Base-by-base conservation (phyloP, 2,329 filamentous ascomycete genomes). In the Diplodia corticola region DNA sequence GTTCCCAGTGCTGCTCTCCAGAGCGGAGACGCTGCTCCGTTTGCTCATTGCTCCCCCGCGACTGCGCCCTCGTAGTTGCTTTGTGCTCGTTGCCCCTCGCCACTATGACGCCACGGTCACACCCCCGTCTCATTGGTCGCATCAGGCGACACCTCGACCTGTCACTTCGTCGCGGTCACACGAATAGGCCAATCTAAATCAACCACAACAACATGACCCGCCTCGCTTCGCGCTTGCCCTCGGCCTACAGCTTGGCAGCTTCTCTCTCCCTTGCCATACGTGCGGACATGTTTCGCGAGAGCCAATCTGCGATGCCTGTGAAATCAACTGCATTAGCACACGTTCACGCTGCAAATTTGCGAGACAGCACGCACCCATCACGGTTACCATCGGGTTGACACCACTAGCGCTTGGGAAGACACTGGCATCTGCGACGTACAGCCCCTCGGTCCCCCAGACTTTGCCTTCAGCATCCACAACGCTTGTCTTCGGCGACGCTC, bases 301-400 rank as follows among this genome's bases (percentile, higher is more conserved):
- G 73, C 71, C 72, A 78, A 64, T 79, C 76, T 5, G 73, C 69
- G 55, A 79, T 78, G 1, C 75, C 77, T 64, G 26, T 48, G 28
- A 12, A n/a, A 46, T 7, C 12, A 6, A 15, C 35, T 30, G 35
- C 28, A 28, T 61, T 35, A 61, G 57, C 28, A 61, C 44, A n/a
- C 44, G 22, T n/a, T 20, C 22, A 26, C 53, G 13, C 15, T 26
- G 30, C 20, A 48, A n/a, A 55, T 46, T 55, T 64, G 37, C 37
- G 26, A 64, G 50, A 64, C 49, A 55, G 33, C n/a, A 55, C 63
- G 50, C 40, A 64, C 63, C 63, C 91, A 93, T 92, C 66, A 82
- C 84, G 13, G 90, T 92, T 50, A 93, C 81, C 91, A 94, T 93
- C 13, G 91, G 91, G 75, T 93, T 93, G 33, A 93, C 90, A 1